A percentile compares a stretch with the other conserved stretches of the same genome.
phyloP scores from a whole-genome alignment of 1,284 basidiomycete genomes.

The Mycena sp. region DNA sequence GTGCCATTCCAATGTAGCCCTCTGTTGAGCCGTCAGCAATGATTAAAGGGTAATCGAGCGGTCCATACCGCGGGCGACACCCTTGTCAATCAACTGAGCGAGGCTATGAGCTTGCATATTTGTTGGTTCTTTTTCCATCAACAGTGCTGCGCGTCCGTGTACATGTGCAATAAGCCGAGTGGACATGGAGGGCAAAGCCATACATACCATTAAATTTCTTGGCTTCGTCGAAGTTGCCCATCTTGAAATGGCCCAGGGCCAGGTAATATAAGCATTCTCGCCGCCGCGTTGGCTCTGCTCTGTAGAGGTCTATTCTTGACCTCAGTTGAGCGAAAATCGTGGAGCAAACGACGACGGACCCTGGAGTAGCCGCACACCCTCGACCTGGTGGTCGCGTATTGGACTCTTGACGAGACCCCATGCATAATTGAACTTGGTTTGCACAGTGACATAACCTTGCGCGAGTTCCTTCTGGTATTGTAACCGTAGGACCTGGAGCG shows the following conservation, averaged over 20 bases:
- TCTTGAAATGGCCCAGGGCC: slow-evolving; percentile 96
- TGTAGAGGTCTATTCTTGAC: slow-evolving; percentile 84
- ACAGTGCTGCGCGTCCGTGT: slow-evolving; percentile 63
- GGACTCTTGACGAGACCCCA: slow-evolving; percentile 96
- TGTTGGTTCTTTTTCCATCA: slow-evolving; percentile 93
- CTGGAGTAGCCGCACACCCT: slow-evolving; percentile 92
- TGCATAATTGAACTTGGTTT: slow-evolving; percentile 98
- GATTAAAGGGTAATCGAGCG: not conserved
- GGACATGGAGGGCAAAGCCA: not conserved
- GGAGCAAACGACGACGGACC: slow-evolving; percentile 58
- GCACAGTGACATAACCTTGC: slow-evolving; percentile 89
- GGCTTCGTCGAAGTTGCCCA: slow-evolving; percentile 95
- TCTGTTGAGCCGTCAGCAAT: slow-evolving; percentile 57
- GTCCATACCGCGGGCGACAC: slow-evolving; percentile 81
- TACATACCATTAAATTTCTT: slow-evolving; percentile 88
- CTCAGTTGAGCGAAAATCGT: slow-evolving; percentile 14
- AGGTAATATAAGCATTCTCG: slow-evolving; percentile 98
- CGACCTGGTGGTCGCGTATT: slow-evolving; percentile 83
- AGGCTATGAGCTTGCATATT: slow-evolving; percentile 96
- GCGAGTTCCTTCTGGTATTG: slow-evolving; percentile 92
- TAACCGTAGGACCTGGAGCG: slow-evolving; percentile 74
- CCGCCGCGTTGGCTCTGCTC: slow-evolving; percentile 86
- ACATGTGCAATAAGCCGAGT: slow-evolving; percentile 1
- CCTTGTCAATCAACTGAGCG: slow-evolving; percentile 86
- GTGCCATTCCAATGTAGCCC: slow-evolving; percentile 94